Evolutionary conservation across 176 grass and related monocot species (phyloP).

Genomic region (Echinochloa phyllopogon): DNA sequence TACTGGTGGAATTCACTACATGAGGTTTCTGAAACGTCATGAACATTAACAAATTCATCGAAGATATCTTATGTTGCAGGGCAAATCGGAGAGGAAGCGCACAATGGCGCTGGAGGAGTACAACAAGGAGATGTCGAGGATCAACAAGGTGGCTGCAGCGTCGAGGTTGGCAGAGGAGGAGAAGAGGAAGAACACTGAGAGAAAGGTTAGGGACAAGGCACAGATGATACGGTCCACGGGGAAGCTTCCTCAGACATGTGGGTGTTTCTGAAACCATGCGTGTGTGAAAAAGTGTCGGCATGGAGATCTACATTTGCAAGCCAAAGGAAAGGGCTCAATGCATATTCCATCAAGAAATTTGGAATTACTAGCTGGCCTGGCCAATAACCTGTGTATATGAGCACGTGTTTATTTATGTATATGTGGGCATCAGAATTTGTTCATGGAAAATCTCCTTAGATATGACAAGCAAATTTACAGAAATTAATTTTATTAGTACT

Average conservation of each 20-base stretch:
- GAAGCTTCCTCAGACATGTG: slow-evolving; percentile 55
- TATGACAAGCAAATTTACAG: too few species aligned
- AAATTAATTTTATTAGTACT: too few species aligned
- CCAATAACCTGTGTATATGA: too few species aligned
- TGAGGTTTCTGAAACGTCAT: background rate
- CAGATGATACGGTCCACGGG: slow-evolving; percentile 48
- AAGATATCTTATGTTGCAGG: slow-evolving; percentile 26
- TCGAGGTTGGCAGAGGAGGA: slow-evolving; percentile 54
- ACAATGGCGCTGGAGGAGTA: slow-evolving; percentile 55
- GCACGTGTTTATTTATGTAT: too few species aligned
- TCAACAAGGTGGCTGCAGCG: slow-evolving; percentile 53
- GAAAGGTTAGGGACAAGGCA: slow-evolving; percentile 56
- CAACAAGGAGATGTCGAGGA: slow-evolving; percentile 54
- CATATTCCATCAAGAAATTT: too few species aligned
- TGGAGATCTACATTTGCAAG: too few species aligned
- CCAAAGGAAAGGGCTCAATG: too few species aligned
- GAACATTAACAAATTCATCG: background rate
- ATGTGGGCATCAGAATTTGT: too few species aligned
- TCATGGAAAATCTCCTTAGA: too few species aligned
- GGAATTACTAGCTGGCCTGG: too few species aligned
- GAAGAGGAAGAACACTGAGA: slow-evolving; percentile 58
- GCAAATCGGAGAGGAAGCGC: slow-evolving; percentile 46
- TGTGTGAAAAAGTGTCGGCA: background rate
- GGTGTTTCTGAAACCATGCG: slow-evolving; percentile 48
- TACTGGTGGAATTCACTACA: background rate